Percentiles rank a stretch among this genome's conserved stretches.
Conservation (phyloP, 1,139 yeast genomes). For the Taphrina communis region DNA sequence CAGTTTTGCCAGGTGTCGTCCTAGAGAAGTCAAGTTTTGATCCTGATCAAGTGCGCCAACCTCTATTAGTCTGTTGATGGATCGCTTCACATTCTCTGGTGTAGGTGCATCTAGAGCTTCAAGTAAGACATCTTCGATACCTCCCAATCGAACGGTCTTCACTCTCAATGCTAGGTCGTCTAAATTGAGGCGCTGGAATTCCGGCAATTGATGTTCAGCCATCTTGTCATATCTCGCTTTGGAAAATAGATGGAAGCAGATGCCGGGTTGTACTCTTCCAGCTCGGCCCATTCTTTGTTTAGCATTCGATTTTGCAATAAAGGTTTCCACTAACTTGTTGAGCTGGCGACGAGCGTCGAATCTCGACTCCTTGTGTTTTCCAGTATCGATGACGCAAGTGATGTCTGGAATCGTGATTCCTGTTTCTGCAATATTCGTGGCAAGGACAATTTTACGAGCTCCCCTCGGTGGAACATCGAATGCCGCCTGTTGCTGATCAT, state of each 20-base stretch:
- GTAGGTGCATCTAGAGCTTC: slow-evolving; percentile 76
- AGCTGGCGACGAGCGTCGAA: slow-evolving; percentile 66
- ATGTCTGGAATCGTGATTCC: slow-evolving; percentile 83
- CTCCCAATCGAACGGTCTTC: slow-evolving; percentile 75
- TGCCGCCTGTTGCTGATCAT: slow-evolving; percentile 67
- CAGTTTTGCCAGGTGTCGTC: slow-evolving; percentile 50
- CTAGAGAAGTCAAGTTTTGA: slow-evolving; percentile 63
- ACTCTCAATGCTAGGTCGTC: slow-evolving; percentile 75
- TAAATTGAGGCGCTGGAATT: slow-evolving; percentile 71
- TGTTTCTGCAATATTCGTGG: slow-evolving; percentile 78
- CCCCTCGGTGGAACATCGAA: slow-evolving; percentile 60
- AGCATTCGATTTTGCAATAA: slow-evolving; percentile 79
- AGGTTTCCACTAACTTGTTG: slow-evolving; percentile 68
- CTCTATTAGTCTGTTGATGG: slow-evolving; percentile 63
- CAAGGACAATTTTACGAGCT: slow-evolving; percentile 69
- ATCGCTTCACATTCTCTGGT: slow-evolving; percentile 59
- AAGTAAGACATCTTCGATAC: slow-evolving; percentile 61
- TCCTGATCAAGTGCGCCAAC: slow-evolving; percentile 63
- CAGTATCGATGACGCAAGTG: slow-evolving; percentile 77
- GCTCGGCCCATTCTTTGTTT: slow-evolving; percentile 86
- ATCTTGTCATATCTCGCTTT: slow-evolving; percentile 57
- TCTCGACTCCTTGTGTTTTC: slow-evolving; percentile 69
- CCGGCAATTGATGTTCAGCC: slow-evolving; percentile 74
- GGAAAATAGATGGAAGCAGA: slow-evolving; percentile 72
- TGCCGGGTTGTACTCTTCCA: slow-evolving; percentile 78